Evolutionary conservation across 75 land plant genomes (phyloP), one percentile per base, ranked within the genome.

Genomic region (Selaginella tamariscina): DNA sequence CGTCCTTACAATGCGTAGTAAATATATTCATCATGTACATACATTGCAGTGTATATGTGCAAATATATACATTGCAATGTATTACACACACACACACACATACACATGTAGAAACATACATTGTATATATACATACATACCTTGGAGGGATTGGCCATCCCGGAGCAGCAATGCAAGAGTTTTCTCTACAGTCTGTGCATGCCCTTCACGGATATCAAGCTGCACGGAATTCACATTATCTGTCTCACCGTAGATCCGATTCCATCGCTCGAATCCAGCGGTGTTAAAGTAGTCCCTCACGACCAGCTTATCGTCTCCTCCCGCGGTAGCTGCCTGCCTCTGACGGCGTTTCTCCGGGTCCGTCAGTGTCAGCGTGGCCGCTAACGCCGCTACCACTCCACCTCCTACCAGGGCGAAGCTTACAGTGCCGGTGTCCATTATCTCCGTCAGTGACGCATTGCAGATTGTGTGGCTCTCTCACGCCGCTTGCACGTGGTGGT

Each of bases 201-300:
- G 98, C 27, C 98, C 98, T 13, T 85, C 32, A 30, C 98, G 75
- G 69, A 94, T 94, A 57, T 94, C 98, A 24, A 70, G 74, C 86
- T 94, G 98, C 9, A 94, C 98, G 32, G 66, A 65, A 73, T 94
- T 94, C 44, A 94, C 91, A 31, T 86, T 96, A 59, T 85, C 96
- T 2, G 88, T 75, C 24, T 88, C 86, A 28, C 96, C 96, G 62
- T 94, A 94, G 55, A 94, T 94, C 65, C 79, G 84, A 60, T 72
- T 78, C 98, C 98, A 94, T 68, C 98, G 68, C 69, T 94, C 85
- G 67, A 94, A 94, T 21, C 98, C 98, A 2, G 84, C 59, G 67
- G 79, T 84, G 81, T 94, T 94, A 82, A 94, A 94, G 79, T 94
- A 94, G 59, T 87, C 85, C 60, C 73, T 68, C 49, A 94, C 96